These are phyloP conservation scores for Ogataea salicorniae DNA, from an alignment of 805 yeast species.

Conservation along the genomic window DNA sequence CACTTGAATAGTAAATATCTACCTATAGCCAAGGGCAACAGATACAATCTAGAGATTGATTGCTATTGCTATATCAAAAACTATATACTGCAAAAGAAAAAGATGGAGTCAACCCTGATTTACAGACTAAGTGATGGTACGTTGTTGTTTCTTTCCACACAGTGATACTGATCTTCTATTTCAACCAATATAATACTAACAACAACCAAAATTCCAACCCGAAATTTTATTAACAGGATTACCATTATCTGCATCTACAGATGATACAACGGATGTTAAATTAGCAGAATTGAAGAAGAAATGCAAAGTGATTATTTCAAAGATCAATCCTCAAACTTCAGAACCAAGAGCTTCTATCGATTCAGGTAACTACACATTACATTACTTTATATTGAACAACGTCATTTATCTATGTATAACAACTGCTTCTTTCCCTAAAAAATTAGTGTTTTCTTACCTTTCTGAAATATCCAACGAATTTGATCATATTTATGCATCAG, in stretches of 20 bases:
- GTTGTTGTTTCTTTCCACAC: constrained; percentile 1
- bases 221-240: constrained; percentile 43
- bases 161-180: not conserved
- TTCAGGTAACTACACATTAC: constrained; percentile 65
- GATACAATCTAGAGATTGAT: not conserved
- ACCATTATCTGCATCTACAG: constrained; percentile 89
- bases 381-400: constrained; percentile 61
- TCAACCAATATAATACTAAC: not conserved
- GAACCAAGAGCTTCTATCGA: constrained; percentile 84
- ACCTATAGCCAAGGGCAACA: too few relatives aligned
- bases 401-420: constrained; percentile 76
- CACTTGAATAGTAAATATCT: too few relatives aligned
- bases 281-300: constrained; percentile 78
- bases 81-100: not conserved
- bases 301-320: constrained; percentile 67
- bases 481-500: constrained; percentile 66
- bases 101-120: constrained; percentile 25
- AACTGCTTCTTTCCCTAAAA: constrained; percentile 77
- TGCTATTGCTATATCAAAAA: not conserved
- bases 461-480: constrained; percentile 81
- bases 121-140: constrained; percentile 23
- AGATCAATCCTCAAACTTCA: constrained; percentile 65
- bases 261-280: constrained; percentile 59
- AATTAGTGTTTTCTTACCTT: constrained; percentile 82
- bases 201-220: not conserved